phyloP scores from a whole-genome alignment of 495 filamentous ascomycete species.

The Daldinia loculata region DNA sequence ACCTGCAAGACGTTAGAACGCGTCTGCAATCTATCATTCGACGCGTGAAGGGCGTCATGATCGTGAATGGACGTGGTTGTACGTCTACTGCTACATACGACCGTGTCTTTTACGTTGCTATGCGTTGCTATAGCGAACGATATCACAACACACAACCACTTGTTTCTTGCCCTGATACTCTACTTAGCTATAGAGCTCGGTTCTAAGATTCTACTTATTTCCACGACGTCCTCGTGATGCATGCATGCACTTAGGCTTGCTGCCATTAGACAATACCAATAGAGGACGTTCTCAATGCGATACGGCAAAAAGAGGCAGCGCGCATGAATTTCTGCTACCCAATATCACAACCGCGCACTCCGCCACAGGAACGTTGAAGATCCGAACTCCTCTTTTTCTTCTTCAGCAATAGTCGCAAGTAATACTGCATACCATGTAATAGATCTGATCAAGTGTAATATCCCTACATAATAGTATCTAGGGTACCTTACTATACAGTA shows the following conservation, averaged over 20 bases:
- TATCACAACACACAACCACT: conserved; percentile 35
- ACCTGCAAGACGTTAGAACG: conserved; percentile 28
- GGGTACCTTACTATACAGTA: conserved; percentile 11
- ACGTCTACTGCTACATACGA: conserved; percentile 37
- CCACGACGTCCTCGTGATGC: conserved; percentile 25
- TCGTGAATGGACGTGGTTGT: conserved; percentile 41
- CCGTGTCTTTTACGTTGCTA: conserved; percentile 22
- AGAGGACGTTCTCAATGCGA: conserved; percentile 4
- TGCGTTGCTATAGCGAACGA: conserved; percentile 39
- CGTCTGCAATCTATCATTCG: conserved; percentile 27
- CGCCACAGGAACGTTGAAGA: conserved; percentile 32
- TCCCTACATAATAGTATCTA: conserved; percentile 13
- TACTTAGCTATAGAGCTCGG: background rate
- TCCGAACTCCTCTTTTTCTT: conserved; percentile 24
- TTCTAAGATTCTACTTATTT: conserved; percentile 18
- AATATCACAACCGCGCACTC: conserved; percentile 30
- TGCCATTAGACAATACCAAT: background rate
- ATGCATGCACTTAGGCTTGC: conserved; percentile 1
- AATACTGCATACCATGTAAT: background rate
- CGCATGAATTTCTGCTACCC: conserved; percentile 23
- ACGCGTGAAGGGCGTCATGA: conserved; percentile 27
- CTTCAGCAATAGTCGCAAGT: background rate
- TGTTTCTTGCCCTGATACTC: conserved; percentile 39
- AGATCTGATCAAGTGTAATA: conserved; percentile 27
- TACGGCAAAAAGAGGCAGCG: conserved; percentile 23